These are phyloP conservation scores for Annulohypoxylon maeteangense DNA, from an alignment of 495 filamentous ascomycete genomes.

Conservation along the genomic window DNA sequence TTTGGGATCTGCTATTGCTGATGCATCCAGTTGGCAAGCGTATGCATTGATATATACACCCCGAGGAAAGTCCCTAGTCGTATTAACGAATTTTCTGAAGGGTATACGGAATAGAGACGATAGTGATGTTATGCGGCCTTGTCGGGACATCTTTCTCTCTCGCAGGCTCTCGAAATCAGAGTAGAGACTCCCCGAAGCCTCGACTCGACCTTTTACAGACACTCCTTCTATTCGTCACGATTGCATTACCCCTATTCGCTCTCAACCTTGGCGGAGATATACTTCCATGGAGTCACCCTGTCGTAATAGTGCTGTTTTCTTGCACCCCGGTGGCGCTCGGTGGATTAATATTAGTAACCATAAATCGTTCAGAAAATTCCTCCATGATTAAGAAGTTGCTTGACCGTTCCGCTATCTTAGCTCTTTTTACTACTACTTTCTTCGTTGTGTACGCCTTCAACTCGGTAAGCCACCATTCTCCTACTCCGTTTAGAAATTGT, in stretches of 20 bases:
- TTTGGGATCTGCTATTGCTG: constrained; percentile 5
- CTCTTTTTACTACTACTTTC: not conserved
- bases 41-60: not conserved
- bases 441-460: constrained; percentile 8
- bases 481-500: not conserved
- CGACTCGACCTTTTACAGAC: not conserved
- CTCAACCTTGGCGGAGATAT: not conserved
- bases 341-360: not conserved
- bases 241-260: constrained; percentile 7
- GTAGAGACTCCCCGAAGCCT: not conserved
- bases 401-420: not conserved
- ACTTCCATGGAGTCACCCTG: constrained; percentile 2
- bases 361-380: not conserved
- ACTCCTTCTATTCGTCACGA: not conserved
- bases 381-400: not conserved
- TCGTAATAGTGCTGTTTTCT: not conserved
- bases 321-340: not conserved
- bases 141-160: not conserved
- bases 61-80: not conserved
- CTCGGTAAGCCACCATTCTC: not conserved
- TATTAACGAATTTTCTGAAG: not conserved
- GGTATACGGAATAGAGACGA: constrained; percentile 8
- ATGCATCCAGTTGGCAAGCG: constrained; percentile 9
- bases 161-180: not conserved
- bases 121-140: constrained; percentile 4